phyloP scores from a whole-genome alignment of 495 filamentous ascomycete species.

The Penicillium malachiteum region DNA sequence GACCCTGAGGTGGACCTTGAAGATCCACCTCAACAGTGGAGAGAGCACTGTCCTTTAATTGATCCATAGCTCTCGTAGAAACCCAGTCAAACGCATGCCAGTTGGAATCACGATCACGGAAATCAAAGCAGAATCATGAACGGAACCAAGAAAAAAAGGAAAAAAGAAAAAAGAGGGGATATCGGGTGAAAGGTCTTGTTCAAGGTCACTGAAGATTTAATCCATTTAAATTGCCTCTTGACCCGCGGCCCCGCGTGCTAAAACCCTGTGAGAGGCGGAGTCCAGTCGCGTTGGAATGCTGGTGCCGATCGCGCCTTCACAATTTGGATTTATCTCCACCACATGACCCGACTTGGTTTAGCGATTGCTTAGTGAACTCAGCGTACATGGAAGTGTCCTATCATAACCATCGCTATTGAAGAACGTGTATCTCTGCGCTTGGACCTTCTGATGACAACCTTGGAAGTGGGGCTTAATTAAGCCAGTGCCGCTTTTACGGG shows the following conservation, averaged over 20 bases:
- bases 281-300: slow-evolving; percentile 20
- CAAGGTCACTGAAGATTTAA: not conserved
- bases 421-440: slow-evolving; percentile 1
- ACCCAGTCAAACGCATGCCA: not conserved
- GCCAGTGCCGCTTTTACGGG: too few species aligned
- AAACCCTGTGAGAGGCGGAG: slow-evolving; percentile 4
- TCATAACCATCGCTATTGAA: slow-evolving; percentile 1
- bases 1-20: not conserved
- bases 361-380: slow-evolving; percentile 17
- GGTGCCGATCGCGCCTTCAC: slow-evolving; percentile 18
- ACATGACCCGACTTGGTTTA: slow-evolving; percentile 15
- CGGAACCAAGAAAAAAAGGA: not conserved
- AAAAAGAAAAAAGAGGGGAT: not conserved
- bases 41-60: slow-evolving; percentile 13
- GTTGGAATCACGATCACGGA: not conserved
- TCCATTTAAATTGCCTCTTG: not conserved
- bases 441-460: not conserved
- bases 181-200: not conserved
- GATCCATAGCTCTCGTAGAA: slow-evolving; percentile 13
- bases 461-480: slow-evolving; percentile 2
- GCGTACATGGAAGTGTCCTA: slow-evolving; percentile 3
- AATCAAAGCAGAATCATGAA: not conserved
- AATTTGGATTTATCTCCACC: slow-evolving; percentile 12
- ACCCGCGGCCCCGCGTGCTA: slow-evolving; percentile 14
- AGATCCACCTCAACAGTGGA: slow-evolving; percentile 21